These are phyloP conservation scores for Kurtzmaniella fragi DNA, from an alignment of 805 yeast species.

Conservation along the genomic window DNA sequence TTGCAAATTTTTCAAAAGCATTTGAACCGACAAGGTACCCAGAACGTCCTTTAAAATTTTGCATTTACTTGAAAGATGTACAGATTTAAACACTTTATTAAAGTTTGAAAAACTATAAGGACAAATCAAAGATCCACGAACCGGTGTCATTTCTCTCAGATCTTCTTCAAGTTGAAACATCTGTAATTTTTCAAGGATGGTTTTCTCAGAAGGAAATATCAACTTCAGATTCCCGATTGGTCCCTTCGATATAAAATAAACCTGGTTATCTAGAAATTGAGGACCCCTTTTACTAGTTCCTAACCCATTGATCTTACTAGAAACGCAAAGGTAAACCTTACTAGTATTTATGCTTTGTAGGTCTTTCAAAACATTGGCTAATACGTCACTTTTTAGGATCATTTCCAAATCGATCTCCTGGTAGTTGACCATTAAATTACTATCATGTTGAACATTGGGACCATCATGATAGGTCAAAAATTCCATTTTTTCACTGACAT, in stretches of 20 bases:
- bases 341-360: conserved; percentile 30
- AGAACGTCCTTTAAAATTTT: conserved; percentile 31
- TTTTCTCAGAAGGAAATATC: conserved; percentile 56
- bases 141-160: conserved; percentile 9
- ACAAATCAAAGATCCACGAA: conserved; percentile 19
- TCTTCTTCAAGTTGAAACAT: conserved; percentile 20
- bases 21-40: conserved; percentile 34
- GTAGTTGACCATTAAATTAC: conserved; percentile 23
- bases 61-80: conserved; percentile 34
- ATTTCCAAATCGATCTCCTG: conserved; percentile 27
- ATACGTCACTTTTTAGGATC: conserved; percentile 34
- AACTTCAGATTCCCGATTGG: conserved; percentile 71
- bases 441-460: conserved; percentile 18
- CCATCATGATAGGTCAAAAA: conserved; percentile 34
- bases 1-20: conserved; percentile 29
- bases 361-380: conserved; percentile 31
- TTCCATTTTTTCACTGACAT: conserved; percentile 38
- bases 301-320: conserved; percentile 13
- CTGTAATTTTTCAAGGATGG: conserved; percentile 58
- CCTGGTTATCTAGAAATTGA: conserved; percentile 23
- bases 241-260: conserved; percentile 61
- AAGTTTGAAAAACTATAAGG: conserved; percentile 30
- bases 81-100: conserved; percentile 28
- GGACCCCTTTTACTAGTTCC: conserved; percentile 5
- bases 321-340: conserved; percentile 27